These are phyloP conservation scores for Debaryomyces prosopidis DNA, from an alignment of 805 yeast genomes.

Conservation along the genomic window DNA sequence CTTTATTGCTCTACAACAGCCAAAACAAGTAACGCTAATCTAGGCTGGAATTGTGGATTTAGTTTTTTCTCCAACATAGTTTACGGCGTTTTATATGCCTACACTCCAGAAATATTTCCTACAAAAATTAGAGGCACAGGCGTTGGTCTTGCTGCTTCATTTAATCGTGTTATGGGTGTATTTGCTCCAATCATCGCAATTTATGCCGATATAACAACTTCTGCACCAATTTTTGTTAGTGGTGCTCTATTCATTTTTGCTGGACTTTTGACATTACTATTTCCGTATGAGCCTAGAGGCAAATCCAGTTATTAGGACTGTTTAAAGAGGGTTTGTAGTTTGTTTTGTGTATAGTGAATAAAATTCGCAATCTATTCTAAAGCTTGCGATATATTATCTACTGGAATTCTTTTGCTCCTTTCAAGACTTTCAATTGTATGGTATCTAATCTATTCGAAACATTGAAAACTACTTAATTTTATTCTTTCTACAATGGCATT, in stretches of 20 bases:
- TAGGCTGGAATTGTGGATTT: conserved; percentile 50
- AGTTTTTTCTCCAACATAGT: conserved; percentile 50
- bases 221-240: conserved; percentile 63
- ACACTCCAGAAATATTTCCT: conserved; percentile 66
- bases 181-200: conserved; percentile 60
- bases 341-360: too few relatives aligned
- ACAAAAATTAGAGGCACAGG: conserved; percentile 53
- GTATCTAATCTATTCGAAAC: neutral
- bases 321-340: too few relatives aligned
- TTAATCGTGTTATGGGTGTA: conserved; percentile 52
- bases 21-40: conserved; percentile 45
- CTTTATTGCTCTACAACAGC: conserved; percentile 66
- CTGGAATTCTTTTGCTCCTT: neutral
- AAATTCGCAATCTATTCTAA: neutral
- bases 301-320: conserved; percentile 10
- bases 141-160: conserved; percentile 57
- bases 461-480: neutral
- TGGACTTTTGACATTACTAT: conserved; percentile 32
- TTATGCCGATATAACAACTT: conserved; percentile 52
- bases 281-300: conserved; percentile 30
- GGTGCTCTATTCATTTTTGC: conserved; percentile 54
- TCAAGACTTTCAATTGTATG: neutral
- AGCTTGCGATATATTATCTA: neutral
- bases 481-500: conserved; percentile 43
- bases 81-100: conserved; percentile 63